phyloP scores from a whole-genome alignment of 2,329 filamentous ascomycete species.

The Metarhizium robertsii region DNA sequence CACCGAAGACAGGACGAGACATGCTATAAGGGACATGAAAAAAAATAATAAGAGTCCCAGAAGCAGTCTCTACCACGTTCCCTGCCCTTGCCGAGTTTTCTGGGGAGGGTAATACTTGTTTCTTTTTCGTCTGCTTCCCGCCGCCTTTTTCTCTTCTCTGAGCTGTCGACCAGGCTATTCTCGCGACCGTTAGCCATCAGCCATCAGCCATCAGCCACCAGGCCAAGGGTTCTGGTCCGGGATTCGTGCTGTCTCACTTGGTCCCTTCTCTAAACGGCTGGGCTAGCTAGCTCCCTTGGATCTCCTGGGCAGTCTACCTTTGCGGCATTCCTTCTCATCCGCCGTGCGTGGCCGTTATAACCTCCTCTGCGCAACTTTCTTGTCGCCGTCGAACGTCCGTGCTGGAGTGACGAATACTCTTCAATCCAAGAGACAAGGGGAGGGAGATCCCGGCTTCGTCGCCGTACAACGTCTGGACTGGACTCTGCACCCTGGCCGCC shows the following conservation, averaged over 20 bases:
- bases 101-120: not conserved
- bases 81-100: not conserved
- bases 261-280: not conserved
- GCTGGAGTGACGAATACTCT: not conserved
- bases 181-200: not conserved
- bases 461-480: not conserved
- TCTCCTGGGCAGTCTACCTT: not conserved
- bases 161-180: not conserved
- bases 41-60: not conserved
- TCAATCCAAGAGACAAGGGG: not conserved
- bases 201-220: not conserved
- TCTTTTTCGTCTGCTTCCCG: not conserved
- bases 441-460: not conserved
- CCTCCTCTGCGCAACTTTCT: not conserved
- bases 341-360: not conserved
- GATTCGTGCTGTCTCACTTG: not conserved
- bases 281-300: not conserved
- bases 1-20: not conserved
- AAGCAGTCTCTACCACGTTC: not conserved
- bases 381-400: not conserved
- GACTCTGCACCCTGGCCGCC: not conserved
- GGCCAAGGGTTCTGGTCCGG: not conserved
- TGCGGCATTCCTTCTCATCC: not conserved
- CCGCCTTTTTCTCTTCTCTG: not conserved
- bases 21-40: not conserved